Conservation (phyloP, 75 land plant genomes). For the Gnetum montanum region DNA sequence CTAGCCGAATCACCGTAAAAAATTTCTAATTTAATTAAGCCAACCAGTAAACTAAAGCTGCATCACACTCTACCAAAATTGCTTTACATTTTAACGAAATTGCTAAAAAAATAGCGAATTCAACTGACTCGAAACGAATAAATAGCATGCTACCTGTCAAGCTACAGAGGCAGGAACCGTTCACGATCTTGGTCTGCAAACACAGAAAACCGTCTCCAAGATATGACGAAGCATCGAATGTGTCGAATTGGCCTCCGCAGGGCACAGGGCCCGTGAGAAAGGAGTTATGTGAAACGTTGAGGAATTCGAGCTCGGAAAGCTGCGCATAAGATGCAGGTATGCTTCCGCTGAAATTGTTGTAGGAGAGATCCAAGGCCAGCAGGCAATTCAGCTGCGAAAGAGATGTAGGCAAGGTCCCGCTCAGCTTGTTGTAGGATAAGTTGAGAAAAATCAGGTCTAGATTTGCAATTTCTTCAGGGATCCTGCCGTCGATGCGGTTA, state of each 20-base stretch:
- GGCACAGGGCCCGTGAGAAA: constrained; percentile 34
- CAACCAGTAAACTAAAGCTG: no score
- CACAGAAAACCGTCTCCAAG: constrained; percentile 39
- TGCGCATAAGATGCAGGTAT: constrained; percentile 29
- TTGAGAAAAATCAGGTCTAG: constrained; percentile 42
- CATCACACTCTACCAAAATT: no score
- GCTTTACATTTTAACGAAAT: no score
- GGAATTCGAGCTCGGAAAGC: constrained; percentile 35
- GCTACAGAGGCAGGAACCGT: no score
- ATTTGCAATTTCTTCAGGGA: constrained; percentile 27
- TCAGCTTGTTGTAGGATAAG: constrained; percentile 37
- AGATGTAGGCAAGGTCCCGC: constrained; percentile 37
- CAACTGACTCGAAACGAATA: no score
- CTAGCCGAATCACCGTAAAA: no score
- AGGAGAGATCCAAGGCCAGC: constrained; percentile 50
- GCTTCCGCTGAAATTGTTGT: constrained; percentile 61
- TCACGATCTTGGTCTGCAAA: no score
- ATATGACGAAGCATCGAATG: constrained; percentile 42
- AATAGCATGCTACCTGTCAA: no score
- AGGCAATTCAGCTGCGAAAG: constrained; percentile 40
- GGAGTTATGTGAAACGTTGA: constrained; percentile 67
- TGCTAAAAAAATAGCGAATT: no score
- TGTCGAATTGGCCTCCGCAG: constrained; percentile 39
- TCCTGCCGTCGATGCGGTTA: constrained; percentile 32
- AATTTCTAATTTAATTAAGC: no score